Evolutionary conservation across 352 stramenopile genomes (phyloP), one percentile per base, ranked within the genome.

Genomic region (Phytophthora sp.): DNA sequence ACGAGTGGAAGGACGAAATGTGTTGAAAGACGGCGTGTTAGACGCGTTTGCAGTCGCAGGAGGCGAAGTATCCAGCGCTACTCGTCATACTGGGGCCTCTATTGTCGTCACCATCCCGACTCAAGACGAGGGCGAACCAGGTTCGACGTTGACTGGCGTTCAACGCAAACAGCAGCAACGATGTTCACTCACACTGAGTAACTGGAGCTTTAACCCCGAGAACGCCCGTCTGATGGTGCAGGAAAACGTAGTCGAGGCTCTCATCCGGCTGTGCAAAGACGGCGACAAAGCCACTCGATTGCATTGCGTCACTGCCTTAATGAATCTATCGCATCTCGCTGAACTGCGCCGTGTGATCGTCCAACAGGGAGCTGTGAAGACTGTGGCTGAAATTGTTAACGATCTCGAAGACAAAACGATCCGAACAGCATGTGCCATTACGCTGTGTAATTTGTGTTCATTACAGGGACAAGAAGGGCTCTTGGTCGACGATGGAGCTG

Each of bases 141-240:
- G 42, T n/a, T 63, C 53, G 2, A 58, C 31, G 9, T 12, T 74
- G 13, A 70, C 53, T 2, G 67, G 39, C n/a, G 42, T 65, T 2
- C 71, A 69, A 39, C 46, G 71, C 20, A 67, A 82, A 9, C 79
- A 87, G 38, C 63, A 79, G 2, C 84, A 95, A 29, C 75, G 84
- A 7, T 97, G 91, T 54, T 86, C 89, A 1, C 74, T 89, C 15
- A 96, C 89, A 21, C 71, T 97, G 9, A 93, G 88, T 30, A 92
- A 95, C 47, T 97, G 91, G 91, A 95, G 86, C 67, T 86, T 80
- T 20, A 94, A 96, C 52, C 77, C 82, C 0, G 84, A 87, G 1
- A 97, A 97, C 57, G 91, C 88, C 15, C 57, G 80, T 38, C 71
- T 94, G 8, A 94, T 97, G 79, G 89, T 95, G 4, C 64, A 95